Evolutionary conservation across 2,329 filamentous ascomycete species (phyloP).

Genomic region (Aspergillus sp.): DNA sequence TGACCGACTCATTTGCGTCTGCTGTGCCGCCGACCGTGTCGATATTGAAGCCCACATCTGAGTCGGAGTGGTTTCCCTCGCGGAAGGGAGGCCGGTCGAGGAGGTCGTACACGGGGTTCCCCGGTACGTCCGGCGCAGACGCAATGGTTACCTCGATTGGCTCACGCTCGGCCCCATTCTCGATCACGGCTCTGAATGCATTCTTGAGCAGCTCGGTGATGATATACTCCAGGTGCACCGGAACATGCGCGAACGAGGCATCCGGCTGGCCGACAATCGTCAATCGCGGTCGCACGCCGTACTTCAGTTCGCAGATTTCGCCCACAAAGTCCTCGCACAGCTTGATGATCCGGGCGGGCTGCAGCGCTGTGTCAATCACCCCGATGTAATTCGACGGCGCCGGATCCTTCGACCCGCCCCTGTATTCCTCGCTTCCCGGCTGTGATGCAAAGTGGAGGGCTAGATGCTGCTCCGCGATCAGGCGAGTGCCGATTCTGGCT

Average conservation of each 20-base stretch:
- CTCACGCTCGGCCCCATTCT: constrained; percentile 67
- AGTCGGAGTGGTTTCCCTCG: constrained; percentile 11
- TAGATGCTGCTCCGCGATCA: constrained; percentile 95
- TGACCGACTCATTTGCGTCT: constrained; percentile 24
- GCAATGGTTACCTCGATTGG: constrained; percentile 90
- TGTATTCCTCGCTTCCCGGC: constrained; percentile 54
- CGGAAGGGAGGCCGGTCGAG: constrained; percentile 17
- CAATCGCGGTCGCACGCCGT: constrained; percentile 74
- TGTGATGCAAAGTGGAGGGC: constrained; percentile 70
- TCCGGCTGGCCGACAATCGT: constrained; percentile 75
- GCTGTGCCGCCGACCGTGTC: constrained; percentile 18
- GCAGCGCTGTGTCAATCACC: constrained; percentile 84
- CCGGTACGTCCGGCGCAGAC: constrained; percentile 47
- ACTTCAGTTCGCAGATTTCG: constrained; percentile 93
- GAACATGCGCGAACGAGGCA: constrained; percentile 86
- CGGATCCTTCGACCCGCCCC: constrained; percentile 11
- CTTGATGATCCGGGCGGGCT: constrained; percentile 71
- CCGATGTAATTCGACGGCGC: constrained; percentile 64
- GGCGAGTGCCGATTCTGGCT: constrained; percentile 82
- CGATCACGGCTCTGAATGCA: constrained; percentile 85
- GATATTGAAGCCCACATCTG: constrained; percentile 23
- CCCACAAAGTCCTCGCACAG: constrained; percentile 82
- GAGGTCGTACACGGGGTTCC: constrained; percentile 32
- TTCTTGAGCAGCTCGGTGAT: constrained; percentile 95
- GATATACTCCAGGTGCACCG: constrained; percentile 95